These are phyloP conservation scores for Sarocladium oryzae DNA, from an alignment of 2,329 filamentous ascomycete genomes.

Conservation along the genomic window DNA sequence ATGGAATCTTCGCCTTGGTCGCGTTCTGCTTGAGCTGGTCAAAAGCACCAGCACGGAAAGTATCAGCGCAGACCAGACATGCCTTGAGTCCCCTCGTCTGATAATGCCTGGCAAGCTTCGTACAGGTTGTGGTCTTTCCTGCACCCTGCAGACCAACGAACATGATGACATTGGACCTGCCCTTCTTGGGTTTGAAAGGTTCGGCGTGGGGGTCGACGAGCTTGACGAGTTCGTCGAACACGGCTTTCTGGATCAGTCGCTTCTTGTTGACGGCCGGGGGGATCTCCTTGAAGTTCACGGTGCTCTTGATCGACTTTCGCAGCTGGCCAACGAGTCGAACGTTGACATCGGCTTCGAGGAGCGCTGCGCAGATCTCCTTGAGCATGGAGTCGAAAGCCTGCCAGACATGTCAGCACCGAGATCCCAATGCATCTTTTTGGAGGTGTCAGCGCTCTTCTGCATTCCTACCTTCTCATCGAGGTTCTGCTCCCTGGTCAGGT, in stretches of 20 bases:
- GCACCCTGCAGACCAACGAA: slow-evolving; percentile 97
- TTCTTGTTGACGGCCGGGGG: slow-evolving; percentile 95
- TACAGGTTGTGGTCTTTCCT: slow-evolving; percentile 97
- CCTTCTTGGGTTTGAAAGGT: slow-evolving; percentile 95
- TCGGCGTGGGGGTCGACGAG: slow-evolving; percentile 94
- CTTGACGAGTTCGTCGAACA: slow-evolving; percentile 93
- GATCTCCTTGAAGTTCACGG: slow-evolving; percentile 92
- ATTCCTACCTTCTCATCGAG: slow-evolving; percentile 88
- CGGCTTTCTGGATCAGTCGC: slow-evolving; percentile 92
- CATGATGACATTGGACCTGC: slow-evolving; percentile 96
- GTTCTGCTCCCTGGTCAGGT: slow-evolving; percentile 85
- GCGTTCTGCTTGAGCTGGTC: slow-evolving; percentile 99
- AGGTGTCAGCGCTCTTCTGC: no score
- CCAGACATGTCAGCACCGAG: not conserved
- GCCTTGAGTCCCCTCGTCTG: slow-evolving; percentile 88
- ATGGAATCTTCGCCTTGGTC: slow-evolving; percentile 97
- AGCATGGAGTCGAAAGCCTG: slow-evolving; percentile 96
- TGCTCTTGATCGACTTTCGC: slow-evolving; percentile 83
- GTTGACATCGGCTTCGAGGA: slow-evolving; percentile 96
- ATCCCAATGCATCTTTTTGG: no score
- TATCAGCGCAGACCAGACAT: slow-evolving; percentile 94
- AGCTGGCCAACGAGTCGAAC: slow-evolving; percentile 86
- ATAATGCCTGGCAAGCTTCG: slow-evolving; percentile 92
- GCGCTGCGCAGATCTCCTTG: slow-evolving; percentile 93
- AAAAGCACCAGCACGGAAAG: slow-evolving; percentile 96